A percentile compares a stretch with the other conserved stretches of the same genome.
Conservation (phyloP, 2,329 filamentous ascomycete genomes). For the Paecilomyces niveus region DNA sequence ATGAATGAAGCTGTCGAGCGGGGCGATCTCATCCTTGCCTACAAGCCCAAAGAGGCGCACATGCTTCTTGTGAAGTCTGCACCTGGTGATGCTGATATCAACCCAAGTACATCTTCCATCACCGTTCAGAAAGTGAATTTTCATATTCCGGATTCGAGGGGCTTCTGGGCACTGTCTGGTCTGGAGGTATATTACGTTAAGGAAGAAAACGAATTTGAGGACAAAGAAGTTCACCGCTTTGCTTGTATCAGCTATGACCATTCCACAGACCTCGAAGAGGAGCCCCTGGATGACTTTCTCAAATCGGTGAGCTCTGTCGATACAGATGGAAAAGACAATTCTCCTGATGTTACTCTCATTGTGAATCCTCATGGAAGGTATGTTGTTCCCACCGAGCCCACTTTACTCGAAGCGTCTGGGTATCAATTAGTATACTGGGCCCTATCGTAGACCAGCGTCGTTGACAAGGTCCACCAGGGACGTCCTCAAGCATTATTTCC, state of each 20-base stretch:
- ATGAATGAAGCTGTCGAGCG: neutral
- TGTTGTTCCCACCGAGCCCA: neutral
- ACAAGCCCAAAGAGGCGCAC: neutral
- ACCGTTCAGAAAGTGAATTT: neutral
- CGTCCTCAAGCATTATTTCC: neutral
- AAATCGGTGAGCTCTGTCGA: neutral
- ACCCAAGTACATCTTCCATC: neutral
- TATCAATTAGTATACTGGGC: no score
- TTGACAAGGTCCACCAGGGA: neutral
- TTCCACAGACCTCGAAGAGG: neutral
- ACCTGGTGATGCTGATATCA: neutral
- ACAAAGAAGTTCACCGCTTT: neutral
- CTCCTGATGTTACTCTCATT: neutral
- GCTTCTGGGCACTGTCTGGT: neutral
- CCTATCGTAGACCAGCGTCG: neutral
- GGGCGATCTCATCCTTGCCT: neutral
- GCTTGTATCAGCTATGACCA: neutral
- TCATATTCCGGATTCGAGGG: neutral
- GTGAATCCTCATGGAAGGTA: neutral
- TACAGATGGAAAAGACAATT: neutral
- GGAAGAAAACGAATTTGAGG: neutral
- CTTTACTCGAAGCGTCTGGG: no score
- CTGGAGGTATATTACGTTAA: neutral
- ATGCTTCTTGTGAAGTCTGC: neutral
- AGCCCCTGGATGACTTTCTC: neutral